Percentiles rank a stretch among this genome's conserved stretches.
Conservation (phyloP, 1,284 basidiomycete genomes). For the Ceratobasidium sp. region DNA sequence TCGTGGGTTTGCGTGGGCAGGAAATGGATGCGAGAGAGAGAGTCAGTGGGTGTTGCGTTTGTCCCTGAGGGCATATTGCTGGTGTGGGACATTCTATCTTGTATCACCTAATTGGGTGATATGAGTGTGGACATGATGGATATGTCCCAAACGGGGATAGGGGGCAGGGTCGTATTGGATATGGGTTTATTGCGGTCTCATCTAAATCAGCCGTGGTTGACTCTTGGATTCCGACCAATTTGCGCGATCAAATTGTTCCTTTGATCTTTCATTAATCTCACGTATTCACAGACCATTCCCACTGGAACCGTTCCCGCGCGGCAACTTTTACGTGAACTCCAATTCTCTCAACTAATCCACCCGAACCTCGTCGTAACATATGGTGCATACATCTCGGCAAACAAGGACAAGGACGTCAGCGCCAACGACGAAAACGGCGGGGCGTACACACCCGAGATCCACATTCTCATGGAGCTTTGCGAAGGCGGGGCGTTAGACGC, state of each 20-base stretch:
- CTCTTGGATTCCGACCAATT: background rate
- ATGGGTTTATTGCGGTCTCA: no score
- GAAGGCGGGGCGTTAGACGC: slow-evolving; percentile 92
- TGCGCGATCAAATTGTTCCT: background rate
- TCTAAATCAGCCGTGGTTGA: background rate
- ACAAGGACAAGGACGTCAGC: slow-evolving; percentile 64
- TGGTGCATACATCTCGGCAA: slow-evolving; percentile 95
- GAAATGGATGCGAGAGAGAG: background rate
- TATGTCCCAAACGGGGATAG: background rate
- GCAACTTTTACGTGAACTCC: slow-evolving; percentile 93
- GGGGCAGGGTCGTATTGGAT: background rate
- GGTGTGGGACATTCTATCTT: background rate
- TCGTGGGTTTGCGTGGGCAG: background rate
- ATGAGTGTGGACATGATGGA: background rate
- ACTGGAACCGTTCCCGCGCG: slow-evolving; percentile 88
- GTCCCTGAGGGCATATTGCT: background rate
- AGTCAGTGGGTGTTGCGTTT: background rate
- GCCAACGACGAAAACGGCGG: background rate
- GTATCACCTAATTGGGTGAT: slow-evolving; percentile 15
- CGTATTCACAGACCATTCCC: slow-evolving; percentile 77
- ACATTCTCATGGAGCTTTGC: slow-evolving; percentile 95
- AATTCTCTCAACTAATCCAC: slow-evolving; percentile 87
- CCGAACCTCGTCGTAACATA: slow-evolving; percentile 93
- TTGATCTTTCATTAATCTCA: background rate
- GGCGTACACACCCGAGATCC: slow-evolving; percentile 74